Evolutionary conservation across 208 protist genomes (phyloP), one percentile per base, ranked within the genome.

Genomic region (Entamoeba histolytica): DNA sequence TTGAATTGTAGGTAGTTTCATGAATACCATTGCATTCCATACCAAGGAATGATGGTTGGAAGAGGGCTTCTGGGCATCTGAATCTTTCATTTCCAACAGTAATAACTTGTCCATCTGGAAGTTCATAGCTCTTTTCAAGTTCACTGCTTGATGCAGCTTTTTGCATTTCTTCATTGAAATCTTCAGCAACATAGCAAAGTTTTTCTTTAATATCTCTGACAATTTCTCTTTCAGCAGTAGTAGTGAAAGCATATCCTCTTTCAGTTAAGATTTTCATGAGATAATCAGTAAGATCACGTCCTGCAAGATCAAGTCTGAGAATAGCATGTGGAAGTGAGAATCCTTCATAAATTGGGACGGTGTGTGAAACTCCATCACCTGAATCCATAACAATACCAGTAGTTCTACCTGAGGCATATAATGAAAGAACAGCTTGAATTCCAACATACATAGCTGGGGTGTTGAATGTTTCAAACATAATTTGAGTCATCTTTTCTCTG

Each of bases 101-200:
- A n/a, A n/a, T n/a, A n/a, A n/a, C n/a, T n/a, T n/a, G n/a, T n/a
- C n/a, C n/a, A n/a, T n/a, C n/a, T 44, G 93, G 19, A 23, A 97
- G 95, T 5, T 93, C 95, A 94, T 97, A 97, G 6, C 91, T 91
- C 55, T 96, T 95, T 57, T 97, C 95, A 50, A 96, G 44, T 19
- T 92, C 49, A 6, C 92, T 94, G 10, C 94, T 95, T 15, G 93
- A n/a, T 10, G 92, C 91, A 47, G 95, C 94, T 23, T 61, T 96
- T 91, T 96, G 95, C 97, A 98, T 98, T 94, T 98, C 98, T 93
- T 97, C 95, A 91, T 99, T 97, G 92, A 98, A 99, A 96, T 99
- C 98, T 5, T 96, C 87, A 35, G 96, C 95, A 87, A 96, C 94
- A 78, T 96, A 97, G 50, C 94, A 95, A 14, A 97, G 92, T 92